phyloP scores from a whole-genome alignment of 257 asterid genomes.

The Ilex aquifolium region DNA sequence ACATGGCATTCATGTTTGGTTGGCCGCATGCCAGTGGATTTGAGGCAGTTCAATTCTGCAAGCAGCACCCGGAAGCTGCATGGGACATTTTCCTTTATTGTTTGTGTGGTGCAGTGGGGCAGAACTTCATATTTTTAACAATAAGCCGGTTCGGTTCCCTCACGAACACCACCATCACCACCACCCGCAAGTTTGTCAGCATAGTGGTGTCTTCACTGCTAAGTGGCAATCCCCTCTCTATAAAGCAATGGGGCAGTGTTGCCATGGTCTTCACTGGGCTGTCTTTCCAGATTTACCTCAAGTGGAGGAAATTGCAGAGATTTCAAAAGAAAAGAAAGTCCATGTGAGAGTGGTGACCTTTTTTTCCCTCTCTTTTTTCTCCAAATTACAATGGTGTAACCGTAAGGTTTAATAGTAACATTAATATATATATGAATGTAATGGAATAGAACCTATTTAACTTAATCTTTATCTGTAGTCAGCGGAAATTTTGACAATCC shows the following conservation, averaged over 20 bases:
- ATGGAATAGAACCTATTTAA: no score
- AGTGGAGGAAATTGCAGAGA: slow-evolving; percentile 73
- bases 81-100: slow-evolving; percentile 92
- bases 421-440: no score
- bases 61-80: slow-evolving; percentile 92
- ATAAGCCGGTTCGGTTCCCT: slow-evolving; percentile 91
- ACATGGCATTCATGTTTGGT: slow-evolving; percentile 82
- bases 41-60: slow-evolving; percentile 72
- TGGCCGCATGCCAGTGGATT: slow-evolving; percentile 80
- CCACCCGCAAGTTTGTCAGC: slow-evolving; percentile 96
- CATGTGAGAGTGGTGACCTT: slow-evolving; percentile 25
- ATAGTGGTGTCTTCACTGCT: slow-evolving; percentile 82
- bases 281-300: slow-evolving; percentile 80
- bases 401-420: no score
- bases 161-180: slow-evolving; percentile 93
- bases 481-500: no score
- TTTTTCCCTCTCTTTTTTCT: slow-evolving; percentile 7
- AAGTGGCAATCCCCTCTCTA: slow-evolving; percentile 83
- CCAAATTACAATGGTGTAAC: no score
- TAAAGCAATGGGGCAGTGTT: slow-evolving; percentile 87
- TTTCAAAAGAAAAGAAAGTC: slow-evolving; percentile 67
- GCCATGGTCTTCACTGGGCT: slow-evolving; percentile 89
- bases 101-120: slow-evolving; percentile 95
- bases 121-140: slow-evolving; percentile 82
- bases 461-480: no score